A percentile compares a stretch with the other conserved stretches of the same genome.
Evolutionary conservation across 148 eudicot genomes (phyloP).

Genomic region (Polygonum maritimum): DNA sequence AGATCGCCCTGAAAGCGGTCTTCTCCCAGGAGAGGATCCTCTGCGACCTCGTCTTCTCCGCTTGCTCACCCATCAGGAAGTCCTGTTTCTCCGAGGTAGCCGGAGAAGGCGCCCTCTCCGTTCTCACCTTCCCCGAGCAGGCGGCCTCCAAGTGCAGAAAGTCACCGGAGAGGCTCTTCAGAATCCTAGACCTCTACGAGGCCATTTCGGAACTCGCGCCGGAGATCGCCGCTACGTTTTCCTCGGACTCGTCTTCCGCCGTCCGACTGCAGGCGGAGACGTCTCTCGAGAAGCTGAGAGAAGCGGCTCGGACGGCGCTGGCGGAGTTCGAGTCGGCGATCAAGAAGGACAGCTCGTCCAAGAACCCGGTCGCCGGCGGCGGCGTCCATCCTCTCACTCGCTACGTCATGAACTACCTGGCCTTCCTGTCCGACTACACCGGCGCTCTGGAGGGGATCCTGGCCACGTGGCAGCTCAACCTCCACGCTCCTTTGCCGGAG

Average conservation of each 20-base stretch:
- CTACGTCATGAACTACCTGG: conserved; percentile 40
- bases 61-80: conserved; percentile 30
- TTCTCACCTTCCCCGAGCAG: conserved; percentile 44
- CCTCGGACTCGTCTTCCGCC: conserved; percentile 27
- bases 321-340: conserved; percentile 47
- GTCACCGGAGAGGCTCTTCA: conserved; percentile 59
- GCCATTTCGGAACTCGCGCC: conserved; percentile 26
- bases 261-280: conserved; percentile 29
- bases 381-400: conserved; percentile 52
- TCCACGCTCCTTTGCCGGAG: conserved; percentile 32
- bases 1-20: conserved; percentile 31
- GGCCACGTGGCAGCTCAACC: conserved; percentile 23
- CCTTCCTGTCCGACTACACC: conserved; percentile 43
- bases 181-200: conserved; percentile 53
- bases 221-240: conserved; percentile 48
- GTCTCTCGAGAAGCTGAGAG: conserved; percentile 32
- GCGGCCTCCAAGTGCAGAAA: conserved; percentile 56
- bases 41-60: conserved; percentile 57
- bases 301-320: conserved; percentile 24
- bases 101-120: conserved; percentile 31
- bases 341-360: conserved; percentile 45
- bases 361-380: conserved; percentile 31
- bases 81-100: conserved; percentile 56
- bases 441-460: conserved; percentile 36
- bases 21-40: conserved; percentile 55